phyloP scores from a whole-genome alignment of 495 filamentous ascomycete species.

The Penicillium turbatum region DNA sequence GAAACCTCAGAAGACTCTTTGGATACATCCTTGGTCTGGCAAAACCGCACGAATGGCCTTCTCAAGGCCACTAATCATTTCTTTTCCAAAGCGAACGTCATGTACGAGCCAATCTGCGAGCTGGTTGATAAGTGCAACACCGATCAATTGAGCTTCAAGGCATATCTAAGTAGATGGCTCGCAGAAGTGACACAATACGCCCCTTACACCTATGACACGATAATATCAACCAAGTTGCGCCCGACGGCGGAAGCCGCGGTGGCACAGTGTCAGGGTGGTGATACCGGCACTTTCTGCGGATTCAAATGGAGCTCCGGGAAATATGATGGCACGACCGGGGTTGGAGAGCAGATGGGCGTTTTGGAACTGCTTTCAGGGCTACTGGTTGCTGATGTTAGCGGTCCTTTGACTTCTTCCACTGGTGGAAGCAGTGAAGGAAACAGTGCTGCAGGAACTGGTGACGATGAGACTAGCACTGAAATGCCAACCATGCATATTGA shows the following conservation, averaged over 20 bases:
- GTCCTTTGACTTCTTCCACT: conserved; percentile 8
- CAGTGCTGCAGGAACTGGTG: conserved; percentile 12
- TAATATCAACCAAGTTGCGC: conserved; percentile 24
- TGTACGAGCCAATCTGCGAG: conserved; percentile 42
- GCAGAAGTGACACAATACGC: conserved; percentile 35
- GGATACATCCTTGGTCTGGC: conserved; percentile 40
- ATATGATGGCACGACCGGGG: conserved; percentile 33
- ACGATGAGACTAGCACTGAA: not conserved
- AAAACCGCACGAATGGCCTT: conserved; percentile 47
- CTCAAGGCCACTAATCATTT: conserved; percentile 52
- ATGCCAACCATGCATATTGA: conserved; percentile 1
- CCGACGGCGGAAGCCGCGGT: conserved; percentile 36
- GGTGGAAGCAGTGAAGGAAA: conserved; percentile 15
- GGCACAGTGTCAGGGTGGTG: conserved; percentile 31
- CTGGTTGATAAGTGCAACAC: conserved; percentile 29
- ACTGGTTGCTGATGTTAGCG: conserved; percentile 4
- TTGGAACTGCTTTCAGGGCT: conserved; percentile 59
- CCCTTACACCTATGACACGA: conserved; percentile 29
- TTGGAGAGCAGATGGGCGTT: conserved; percentile 67
- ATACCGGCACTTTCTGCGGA: conserved; percentile 19
- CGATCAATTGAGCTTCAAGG: conserved; percentile 44
- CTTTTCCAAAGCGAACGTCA: conserved; percentile 45
- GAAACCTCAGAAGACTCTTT: conserved; percentile 33
- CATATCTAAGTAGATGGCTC: conserved; percentile 43
- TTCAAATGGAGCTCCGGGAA: conserved; percentile 25